These are phyloP conservation scores for Gryganskiella cystojenkinii DNA, from an alignment of 192 early-diverging fungal genomes.

Conservation along the genomic window DNA sequence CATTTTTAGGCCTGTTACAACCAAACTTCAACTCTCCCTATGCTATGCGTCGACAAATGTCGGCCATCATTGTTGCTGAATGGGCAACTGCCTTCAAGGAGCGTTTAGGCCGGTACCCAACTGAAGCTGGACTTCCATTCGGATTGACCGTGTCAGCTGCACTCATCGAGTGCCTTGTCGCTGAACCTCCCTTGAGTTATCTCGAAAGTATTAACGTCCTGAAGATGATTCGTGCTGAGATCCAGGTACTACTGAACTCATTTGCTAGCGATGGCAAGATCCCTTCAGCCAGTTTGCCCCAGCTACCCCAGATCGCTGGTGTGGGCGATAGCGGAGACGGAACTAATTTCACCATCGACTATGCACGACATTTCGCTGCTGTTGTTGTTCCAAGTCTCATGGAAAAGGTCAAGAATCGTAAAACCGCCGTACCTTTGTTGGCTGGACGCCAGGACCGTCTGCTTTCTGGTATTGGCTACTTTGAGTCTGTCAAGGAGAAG, in stretches of 20 bases:
- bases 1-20: conserved; percentile 65
- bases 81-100: conserved; percentile 71
- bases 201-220: conserved; percentile 72
- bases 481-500: conserved; percentile 70
- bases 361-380: conserved; percentile 59
- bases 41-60: conserved; percentile 83
- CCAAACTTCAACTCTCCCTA: conserved; percentile 74
- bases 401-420: conserved; percentile 47
- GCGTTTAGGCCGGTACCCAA: conserved; percentile 32
- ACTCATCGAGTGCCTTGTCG: conserved; percentile 63
- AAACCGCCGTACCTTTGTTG: conserved; percentile 52
- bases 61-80: conserved; percentile 83
- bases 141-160: conserved; percentile 64
- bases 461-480: conserved; percentile 68
- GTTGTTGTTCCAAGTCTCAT: conserved; percentile 58
- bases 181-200: conserved; percentile 68
- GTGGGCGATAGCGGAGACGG: conserved; percentile 40
- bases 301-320: conserved; percentile 62
- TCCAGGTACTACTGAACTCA: conserved; percentile 68
- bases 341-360: conserved; percentile 65
- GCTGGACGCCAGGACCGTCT: conserved; percentile 74
- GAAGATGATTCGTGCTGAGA: conserved; percentile 73
- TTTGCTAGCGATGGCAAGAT: conserved; percentile 64
- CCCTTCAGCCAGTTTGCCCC: conserved; percentile 52
- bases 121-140: conserved; percentile 54